Percentiles rank a stretch among this genome's conserved stretches.
Conservation (phyloP, 1,139 yeast genomes). For the Arxiozyma slooffiae region DNA sequence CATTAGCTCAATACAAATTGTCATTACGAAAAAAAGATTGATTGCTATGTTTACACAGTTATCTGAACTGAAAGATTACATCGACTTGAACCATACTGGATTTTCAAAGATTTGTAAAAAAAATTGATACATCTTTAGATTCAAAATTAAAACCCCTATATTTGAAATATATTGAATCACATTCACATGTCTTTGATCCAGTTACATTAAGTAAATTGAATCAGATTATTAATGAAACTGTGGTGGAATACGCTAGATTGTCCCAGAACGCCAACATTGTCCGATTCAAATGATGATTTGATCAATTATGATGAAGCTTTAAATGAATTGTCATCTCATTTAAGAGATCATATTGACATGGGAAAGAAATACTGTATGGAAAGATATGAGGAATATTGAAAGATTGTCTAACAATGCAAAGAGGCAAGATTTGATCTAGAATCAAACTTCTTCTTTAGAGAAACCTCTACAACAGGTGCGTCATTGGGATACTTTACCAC, state of each 20-base stretch:
- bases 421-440: slow-evolving; percentile 21
- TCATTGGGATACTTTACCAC: slow-evolving; percentile 36
- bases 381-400: slow-evolving; percentile 86
- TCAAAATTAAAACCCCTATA: slow-evolving; percentile 49
- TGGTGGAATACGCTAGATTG: slow-evolving; percentile 39
- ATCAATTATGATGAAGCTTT: slow-evolving; percentile 36
- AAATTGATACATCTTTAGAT: slow-evolving; percentile 75
- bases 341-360: slow-evolving; percentile 90
- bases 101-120: slow-evolving; percentile 80
- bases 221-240: slow-evolving; percentile 34
- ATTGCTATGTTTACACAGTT: slow-evolving; percentile 60
- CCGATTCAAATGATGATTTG: slow-evolving; percentile 6
- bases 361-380: slow-evolving; percentile 96
- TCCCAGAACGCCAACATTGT: slow-evolving; percentile 15
- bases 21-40: slow-evolving; percentile 62
- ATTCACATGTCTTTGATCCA: slow-evolving; percentile 39
- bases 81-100: slow-evolving; percentile 79
- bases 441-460: background rate
- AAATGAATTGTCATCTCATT: slow-evolving; percentile 59
- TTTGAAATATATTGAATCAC: slow-evolving; percentile 34
- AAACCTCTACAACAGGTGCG: background rate
- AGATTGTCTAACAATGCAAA: slow-evolving; percentile 53
- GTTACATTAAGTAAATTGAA: slow-evolving; percentile 40
- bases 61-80: slow-evolving; percentile 73
- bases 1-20: slow-evolving; percentile 33